Evolutionary conservation across 345 rosid genomes (phyloP), one percentile per base, ranked within the genome.

Genomic region (Nephelium lappaceum): DNA sequence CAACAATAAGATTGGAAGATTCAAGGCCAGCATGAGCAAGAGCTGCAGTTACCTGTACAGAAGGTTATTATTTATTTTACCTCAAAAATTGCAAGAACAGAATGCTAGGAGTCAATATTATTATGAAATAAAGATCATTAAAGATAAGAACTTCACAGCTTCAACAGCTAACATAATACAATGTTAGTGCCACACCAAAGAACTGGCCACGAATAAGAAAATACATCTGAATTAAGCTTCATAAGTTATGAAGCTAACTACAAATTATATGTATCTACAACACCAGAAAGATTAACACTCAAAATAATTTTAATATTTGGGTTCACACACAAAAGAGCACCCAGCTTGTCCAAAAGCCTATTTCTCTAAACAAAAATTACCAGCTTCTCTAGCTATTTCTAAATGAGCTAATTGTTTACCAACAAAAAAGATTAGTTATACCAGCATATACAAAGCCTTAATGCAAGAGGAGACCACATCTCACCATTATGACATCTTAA

Each of bases 1-100:
- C 99, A 71, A 96, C 95, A n/a, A 96, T 86, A 78, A 96, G 98
- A 87, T 96, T 96, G 39, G 98, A 96, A 67, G 99, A 94, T 85
- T 96, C 98, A 23, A 96, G 87, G 69, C 99, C 99, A 15, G 98
- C 90, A 58, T 62, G 88, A 39, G 93, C 88, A 80, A 96, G 98
- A 70, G 95, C 99, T 78, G 74, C 95, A 0, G 97, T 93, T 45
- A 96, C 99, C 99, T 94, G 83, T 72, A 79, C 80, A 63, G 73
- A 41, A 36, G 42, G 49, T 72, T 15, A 36, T 43, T 41, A 31
- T 58, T 36, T 51, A 39, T 39, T 66, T n/a, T 19, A 55, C 62
- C 68, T 61, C 25, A 21, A 24, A 73, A 63, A 61, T 31, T 27
- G 71, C 58, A 45, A 16, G 11, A 10, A 24, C 47, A 67, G 49